Conservation (phyloP, 1,284 basidiomycete genomes). For the Fomes fomentarius region DNA sequence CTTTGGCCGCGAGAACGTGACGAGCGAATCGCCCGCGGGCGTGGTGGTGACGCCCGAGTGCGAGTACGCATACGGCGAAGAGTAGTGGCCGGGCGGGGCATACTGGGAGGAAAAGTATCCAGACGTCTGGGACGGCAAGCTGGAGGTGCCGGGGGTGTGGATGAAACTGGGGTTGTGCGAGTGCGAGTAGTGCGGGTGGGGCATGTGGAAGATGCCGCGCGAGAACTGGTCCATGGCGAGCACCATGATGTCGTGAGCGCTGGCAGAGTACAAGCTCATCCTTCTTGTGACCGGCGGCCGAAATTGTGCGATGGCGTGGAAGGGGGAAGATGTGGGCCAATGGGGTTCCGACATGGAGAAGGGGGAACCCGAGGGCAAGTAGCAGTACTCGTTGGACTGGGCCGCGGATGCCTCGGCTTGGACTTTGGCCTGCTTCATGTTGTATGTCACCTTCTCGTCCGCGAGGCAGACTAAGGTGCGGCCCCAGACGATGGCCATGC, state of each 20-base stretch:
- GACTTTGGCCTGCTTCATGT: constrained; percentile 21
- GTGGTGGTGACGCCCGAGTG: no score
- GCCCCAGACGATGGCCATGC: constrained; percentile 68
- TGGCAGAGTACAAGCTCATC: constrained; percentile 46
- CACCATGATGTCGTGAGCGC: constrained; percentile 54
- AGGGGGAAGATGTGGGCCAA: constrained; percentile 57
- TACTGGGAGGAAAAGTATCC: constrained; percentile 15
- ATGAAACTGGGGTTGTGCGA: constrained; percentile 30
- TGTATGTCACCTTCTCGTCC: constrained; percentile 43
- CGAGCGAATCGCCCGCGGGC: constrained; percentile 11
- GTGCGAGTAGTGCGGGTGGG: constrained; percentile 46
- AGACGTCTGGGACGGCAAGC: constrained; percentile 12
- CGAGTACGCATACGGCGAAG: constrained; percentile 9
- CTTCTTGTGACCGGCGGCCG: constrained; percentile 56
- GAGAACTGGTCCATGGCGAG: constrained; percentile 70
- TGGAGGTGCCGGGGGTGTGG: constrained; percentile 11
- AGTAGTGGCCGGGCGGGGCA: constrained; percentile 15
- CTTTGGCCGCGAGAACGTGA: constrained; percentile 54
- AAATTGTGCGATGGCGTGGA: constrained; percentile 51
- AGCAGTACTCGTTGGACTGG: constrained; percentile 16
- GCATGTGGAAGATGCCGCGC: constrained; percentile 71
- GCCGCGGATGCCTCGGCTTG: constrained; percentile 9
- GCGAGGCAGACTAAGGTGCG: constrained; percentile 61
- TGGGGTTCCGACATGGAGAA: constrained; percentile 43
- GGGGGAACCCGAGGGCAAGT: constrained; percentile 22